These are phyloP conservation scores for Gomphus bonarii DNA, from an alignment of 1,284 basidiomycete species.

Conservation along the genomic window DNA sequence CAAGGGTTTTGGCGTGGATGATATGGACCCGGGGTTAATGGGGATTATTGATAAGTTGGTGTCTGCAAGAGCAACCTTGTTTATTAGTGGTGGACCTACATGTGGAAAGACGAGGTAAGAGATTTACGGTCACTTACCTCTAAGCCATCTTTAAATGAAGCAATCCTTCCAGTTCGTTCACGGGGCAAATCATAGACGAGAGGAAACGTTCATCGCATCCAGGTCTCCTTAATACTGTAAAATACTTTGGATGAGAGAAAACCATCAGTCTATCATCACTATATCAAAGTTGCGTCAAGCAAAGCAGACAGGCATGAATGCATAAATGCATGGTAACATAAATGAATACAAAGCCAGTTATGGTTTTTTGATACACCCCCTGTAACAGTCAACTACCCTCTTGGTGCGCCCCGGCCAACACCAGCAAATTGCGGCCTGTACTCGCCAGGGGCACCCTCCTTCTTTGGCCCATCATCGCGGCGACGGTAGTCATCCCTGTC, in stretches of 20 bases:
- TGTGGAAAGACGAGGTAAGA: constrained; percentile 30
- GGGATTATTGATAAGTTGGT: constrained; percentile 42
- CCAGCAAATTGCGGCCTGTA: constrained; percentile 79
- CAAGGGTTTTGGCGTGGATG: constrained; percentile 9
- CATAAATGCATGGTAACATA: constrained; percentile 24
- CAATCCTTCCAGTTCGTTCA: constrained; percentile 27
- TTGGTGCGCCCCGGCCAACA: constrained; percentile 79
- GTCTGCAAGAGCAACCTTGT: constrained; percentile 31
- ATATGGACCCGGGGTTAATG: constrained; percentile 30
- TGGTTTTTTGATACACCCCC: constrained; percentile 12
- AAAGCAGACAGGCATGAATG: constrained; percentile 22
- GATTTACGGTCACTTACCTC: background rate
- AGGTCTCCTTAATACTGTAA: constrained; percentile 23
- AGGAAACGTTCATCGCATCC: constrained; percentile 17
- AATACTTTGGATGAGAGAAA: constrained; percentile 25
- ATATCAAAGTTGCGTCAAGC: constrained; percentile 21
- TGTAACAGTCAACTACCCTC: constrained; percentile 31
- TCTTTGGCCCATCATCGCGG: constrained; percentile 52
- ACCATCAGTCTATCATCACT: background rate
- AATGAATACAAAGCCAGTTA: constrained; percentile 13
- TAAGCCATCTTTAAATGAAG: background rate
- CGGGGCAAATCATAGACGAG: constrained; percentile 28
- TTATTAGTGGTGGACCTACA: constrained; percentile 31
- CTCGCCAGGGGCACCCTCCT: constrained; percentile 69
- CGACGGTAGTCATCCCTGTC: constrained; percentile 77